Percentiles rank a stretch among this genome's conserved stretches.
phyloP scores from a whole-genome alignment of 202 grass and related monocot species.

The Brachypodium distachyon region DNA sequence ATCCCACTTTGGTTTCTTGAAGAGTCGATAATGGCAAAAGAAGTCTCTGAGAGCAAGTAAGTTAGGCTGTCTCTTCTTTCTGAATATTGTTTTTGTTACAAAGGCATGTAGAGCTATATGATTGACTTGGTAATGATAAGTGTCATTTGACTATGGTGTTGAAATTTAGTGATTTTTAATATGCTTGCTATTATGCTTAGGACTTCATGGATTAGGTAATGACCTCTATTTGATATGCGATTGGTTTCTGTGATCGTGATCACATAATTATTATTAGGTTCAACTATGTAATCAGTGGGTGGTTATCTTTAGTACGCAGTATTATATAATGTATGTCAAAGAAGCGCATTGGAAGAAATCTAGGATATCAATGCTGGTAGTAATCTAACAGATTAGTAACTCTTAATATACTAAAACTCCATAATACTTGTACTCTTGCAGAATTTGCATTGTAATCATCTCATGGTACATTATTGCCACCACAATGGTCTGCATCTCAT shows the following conservation, averaged over 20 bases:
- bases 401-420: background rate
- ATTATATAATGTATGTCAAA: background rate
- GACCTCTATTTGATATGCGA: background rate
- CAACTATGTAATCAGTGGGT: background rate
- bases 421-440: background rate
- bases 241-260: background rate
- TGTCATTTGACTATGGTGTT: background rate
- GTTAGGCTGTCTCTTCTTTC: slow-evolving; percentile 21
- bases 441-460: background rate
- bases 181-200: background rate
- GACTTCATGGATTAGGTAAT: background rate
- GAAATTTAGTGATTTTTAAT: background rate
- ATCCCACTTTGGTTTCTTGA: slow-evolving; percentile 6
- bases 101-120: background rate
- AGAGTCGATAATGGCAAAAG: background rate
- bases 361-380: background rate
- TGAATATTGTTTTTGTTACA: background rate
- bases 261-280: background rate
- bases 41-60: slow-evolving; percentile 22
- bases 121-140: background rate
- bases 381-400: background rate
- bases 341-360: background rate
- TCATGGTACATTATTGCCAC: background rate
- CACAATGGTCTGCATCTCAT: background rate
- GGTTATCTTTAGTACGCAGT: background rate